These are phyloP conservation scores for Groenewaldozyma auringiensis DNA, from an alignment of 1,139 yeast species.

Conservation along the genomic window DNA sequence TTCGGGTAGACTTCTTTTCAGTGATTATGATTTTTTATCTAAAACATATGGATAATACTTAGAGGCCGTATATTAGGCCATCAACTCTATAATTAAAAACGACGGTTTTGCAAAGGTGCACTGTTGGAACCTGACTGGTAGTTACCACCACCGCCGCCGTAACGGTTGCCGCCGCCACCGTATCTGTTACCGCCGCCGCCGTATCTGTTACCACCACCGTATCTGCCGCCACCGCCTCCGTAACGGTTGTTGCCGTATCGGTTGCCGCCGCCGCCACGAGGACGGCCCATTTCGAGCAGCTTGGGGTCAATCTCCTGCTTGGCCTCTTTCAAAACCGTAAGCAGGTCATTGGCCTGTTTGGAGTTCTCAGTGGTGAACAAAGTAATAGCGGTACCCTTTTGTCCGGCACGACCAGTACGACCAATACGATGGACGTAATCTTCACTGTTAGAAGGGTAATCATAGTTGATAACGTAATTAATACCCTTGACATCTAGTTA, in stretches of 20 bases:
- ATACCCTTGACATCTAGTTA: slow-evolving; percentile 98
- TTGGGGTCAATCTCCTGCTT: slow-evolving; percentile 68
- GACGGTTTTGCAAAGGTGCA: slow-evolving; percentile 23
- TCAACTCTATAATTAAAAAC: slow-evolving; percentile 14
- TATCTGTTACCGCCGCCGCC: slow-evolving; percentile 18
- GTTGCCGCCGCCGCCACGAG: slow-evolving; percentile 41
- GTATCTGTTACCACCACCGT: slow-evolving; percentile 30
- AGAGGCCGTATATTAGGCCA: not conserved
- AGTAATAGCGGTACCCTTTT: slow-evolving; percentile 90
- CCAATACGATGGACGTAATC: slow-evolving; percentile 95
- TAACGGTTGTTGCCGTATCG: slow-evolving; percentile 37
- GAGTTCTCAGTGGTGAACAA: slow-evolving; percentile 85
- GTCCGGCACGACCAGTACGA: slow-evolving; percentile 99
- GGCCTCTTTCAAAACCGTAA: slow-evolving; percentile 91
- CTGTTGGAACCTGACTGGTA: slow-evolving; percentile 21
- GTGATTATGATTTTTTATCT: not conserved
- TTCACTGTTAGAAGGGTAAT: slow-evolving; percentile 97
- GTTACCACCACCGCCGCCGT: slow-evolving; percentile 13
- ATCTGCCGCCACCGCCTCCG: slow-evolving; percentile 42
- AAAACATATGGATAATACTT: not conserved
- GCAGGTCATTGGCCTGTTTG: slow-evolving; percentile 83
- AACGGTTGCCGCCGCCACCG: slow-evolving; percentile 14
- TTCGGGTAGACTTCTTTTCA: too few relatives aligned
- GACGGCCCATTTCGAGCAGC: slow-evolving; percentile 43
- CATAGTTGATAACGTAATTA: slow-evolving; percentile 85